Percentiles rank a stretch among this genome's conserved stretches.
Conservation (phyloP, 1,139 yeast species). For the Casaregolazyma suthepensis region DNA sequence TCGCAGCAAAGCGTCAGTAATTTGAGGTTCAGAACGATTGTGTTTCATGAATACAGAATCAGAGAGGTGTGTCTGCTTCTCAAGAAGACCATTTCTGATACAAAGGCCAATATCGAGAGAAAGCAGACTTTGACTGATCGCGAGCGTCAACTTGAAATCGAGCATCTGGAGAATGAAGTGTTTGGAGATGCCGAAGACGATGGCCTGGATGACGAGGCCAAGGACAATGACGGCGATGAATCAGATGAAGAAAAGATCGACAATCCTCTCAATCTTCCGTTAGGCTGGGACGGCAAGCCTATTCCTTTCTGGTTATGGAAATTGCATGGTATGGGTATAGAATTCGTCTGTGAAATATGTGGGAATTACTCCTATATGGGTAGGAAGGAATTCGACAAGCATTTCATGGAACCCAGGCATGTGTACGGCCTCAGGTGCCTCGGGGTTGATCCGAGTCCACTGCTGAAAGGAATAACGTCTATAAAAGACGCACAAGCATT, state of each 20-base stretch:
- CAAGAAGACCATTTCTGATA: conserved; percentile 38
- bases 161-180: conserved; percentile 38
- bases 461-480: conserved; percentile 59
- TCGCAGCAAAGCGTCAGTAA: conserved; percentile 7
- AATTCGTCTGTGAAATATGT: conserved; percentile 79
- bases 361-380: conserved; percentile 75
- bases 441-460: conserved; percentile 52
- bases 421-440: conserved; percentile 66
- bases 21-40: conserved; percentile 15
- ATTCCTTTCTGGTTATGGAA: conserved; percentile 93
- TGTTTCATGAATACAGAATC: conserved; percentile 36
- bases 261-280: conserved; percentile 55
- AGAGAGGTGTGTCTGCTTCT: conserved; percentile 35
- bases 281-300: conserved; percentile 87
- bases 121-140: conserved; percentile 65
- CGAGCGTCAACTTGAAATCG: conserved; percentile 55
- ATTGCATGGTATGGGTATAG: conserved; percentile 74
- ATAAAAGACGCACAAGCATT: conserved; percentile 63
- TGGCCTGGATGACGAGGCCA: conserved; percentile 24
- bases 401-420: conserved; percentile 67
- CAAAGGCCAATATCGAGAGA: conserved; percentile 62
- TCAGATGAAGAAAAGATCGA: conserved; percentile 24
- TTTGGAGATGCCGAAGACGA: conserved; percentile 23
- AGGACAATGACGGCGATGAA: conserved; percentile 23
- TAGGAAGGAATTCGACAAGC: conserved; percentile 61